phyloP scores from a whole-genome alignment of 805 yeast species.

The Peterozyma toletana region DNA sequence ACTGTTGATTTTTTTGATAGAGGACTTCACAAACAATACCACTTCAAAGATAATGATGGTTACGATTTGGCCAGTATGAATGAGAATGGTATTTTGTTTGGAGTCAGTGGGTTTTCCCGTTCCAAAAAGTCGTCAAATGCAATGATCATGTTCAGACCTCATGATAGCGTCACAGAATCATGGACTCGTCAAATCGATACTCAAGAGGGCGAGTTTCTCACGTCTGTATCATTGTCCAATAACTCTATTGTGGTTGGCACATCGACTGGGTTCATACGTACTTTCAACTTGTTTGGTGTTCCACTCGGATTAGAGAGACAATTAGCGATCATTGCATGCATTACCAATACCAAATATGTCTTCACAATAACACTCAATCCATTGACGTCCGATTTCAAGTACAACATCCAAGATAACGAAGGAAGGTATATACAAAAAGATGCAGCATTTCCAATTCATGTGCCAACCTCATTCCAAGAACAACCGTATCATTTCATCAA shows the following conservation, averaged over 20 bases:
- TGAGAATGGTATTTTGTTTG: slow-evolving; percentile 59
- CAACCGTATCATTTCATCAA: slow-evolving; percentile 29
- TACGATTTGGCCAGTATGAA: slow-evolving; percentile 75
- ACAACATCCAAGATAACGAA: slow-evolving; percentile 27
- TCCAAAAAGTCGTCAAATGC: slow-evolving; percentile 1
- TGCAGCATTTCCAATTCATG: slow-evolving; percentile 34
- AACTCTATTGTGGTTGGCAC: slow-evolving; percentile 64
- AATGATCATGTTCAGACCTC: slow-evolving; percentile 58
- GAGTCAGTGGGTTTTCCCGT: slow-evolving; percentile 26
- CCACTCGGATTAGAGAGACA: slow-evolving; percentile 63
- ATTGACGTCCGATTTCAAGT: slow-evolving; percentile 16
- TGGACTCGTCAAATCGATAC: slow-evolving; percentile 68
- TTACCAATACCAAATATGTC: slow-evolving; percentile 52
- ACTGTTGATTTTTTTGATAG: slow-evolving; percentile 85
- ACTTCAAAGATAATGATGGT: slow-evolving; percentile 67
- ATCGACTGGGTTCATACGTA: slow-evolving; percentile 65
- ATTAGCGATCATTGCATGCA: slow-evolving; percentile 64
- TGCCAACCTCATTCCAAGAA: slow-evolving; percentile 2
- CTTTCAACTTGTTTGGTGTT: slow-evolving; percentile 66
- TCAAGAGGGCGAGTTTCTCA: slow-evolving; percentile 44
- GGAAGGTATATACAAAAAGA: slow-evolving; percentile 34
- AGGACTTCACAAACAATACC: slow-evolving; percentile 69
- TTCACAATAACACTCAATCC: slow-evolving; percentile 38
- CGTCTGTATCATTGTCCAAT: slow-evolving; percentile 61
- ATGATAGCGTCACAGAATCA: slow-evolving; percentile 49